A percentile compares a stretch with the other conserved stretches of the same genome.
These are phyloP conservation scores for Fusarium sp. DNA, from an alignment of 2,329 filamentous ascomycete genomes.

Conservation along the genomic window DNA sequence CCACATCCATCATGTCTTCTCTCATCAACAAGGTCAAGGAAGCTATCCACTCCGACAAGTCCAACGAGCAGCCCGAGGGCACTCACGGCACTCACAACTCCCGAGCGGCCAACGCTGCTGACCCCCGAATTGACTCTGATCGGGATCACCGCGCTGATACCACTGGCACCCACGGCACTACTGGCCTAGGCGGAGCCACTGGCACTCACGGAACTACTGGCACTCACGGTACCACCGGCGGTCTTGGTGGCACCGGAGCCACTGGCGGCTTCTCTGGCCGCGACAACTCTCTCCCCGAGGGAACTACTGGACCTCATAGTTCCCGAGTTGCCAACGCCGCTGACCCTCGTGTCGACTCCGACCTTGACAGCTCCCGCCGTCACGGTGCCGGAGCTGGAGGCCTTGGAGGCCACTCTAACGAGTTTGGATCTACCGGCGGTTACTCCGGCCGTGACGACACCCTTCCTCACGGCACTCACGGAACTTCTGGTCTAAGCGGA, in stretches of 20 bases:
- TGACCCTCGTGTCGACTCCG: constrained; percentile 69
- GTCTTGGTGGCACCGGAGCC: constrained; percentile 3
- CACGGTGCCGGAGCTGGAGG: constrained; percentile 28
- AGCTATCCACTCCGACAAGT: constrained; percentile 63
- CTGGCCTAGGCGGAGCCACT: constrained; percentile 20
- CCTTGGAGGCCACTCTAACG: constrained; percentile 13
- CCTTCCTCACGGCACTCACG: constrained; percentile 36
- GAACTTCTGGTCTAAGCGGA: constrained; percentile 12
- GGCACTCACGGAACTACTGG: constrained; percentile 17
- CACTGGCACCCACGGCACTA: constrained; percentile 7
- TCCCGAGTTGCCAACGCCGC: constrained; percentile 58
- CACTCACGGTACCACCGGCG: not conserved
- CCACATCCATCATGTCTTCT: constrained; percentile 65
- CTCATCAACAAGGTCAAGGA: constrained; percentile 75
- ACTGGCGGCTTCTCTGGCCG: constrained; percentile 4
- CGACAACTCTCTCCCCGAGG: constrained; percentile 36
- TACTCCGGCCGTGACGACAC: constrained; percentile 21
- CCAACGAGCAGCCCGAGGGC: constrained; percentile 40
- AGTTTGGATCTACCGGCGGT: not conserved
- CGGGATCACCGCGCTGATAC: constrained; percentile 53
- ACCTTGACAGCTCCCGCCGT: constrained; percentile 56
- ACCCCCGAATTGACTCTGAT: constrained; percentile 70
- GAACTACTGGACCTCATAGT: constrained; percentile 39
- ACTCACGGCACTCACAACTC: constrained; percentile 42
- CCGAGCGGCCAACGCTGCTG: constrained; percentile 60